phyloP scores from a whole-genome alignment of 108 stramenopile species.

The Nannochloropsis oceanica region DNA sequence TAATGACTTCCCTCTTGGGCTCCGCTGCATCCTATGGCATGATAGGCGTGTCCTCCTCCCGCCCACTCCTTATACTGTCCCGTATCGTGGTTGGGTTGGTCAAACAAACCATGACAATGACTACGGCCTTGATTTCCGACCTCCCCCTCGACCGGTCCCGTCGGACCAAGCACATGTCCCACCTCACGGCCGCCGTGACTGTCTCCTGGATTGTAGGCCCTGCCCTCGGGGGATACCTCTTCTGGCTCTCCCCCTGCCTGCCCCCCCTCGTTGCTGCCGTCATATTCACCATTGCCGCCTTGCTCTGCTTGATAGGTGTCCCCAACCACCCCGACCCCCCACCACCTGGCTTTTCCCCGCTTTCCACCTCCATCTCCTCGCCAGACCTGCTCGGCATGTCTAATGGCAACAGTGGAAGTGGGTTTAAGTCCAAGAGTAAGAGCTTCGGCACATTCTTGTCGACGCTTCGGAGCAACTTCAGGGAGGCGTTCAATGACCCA shows the following conservation, averaged over 20 bases:
- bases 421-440: background rate
- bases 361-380: background rate
- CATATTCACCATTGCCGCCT: background rate
- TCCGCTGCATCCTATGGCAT: constrained; percentile 59
- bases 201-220: constrained; percentile 15
- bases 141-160: background rate
- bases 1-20: constrained; percentile 67
- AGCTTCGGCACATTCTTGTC: background rate
- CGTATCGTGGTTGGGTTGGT: constrained; percentile 72
- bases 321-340: background rate
- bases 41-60: constrained; percentile 47
- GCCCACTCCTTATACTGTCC: constrained; percentile 44
- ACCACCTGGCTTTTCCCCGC: background rate
- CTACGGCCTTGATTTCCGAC: constrained; percentile 56
- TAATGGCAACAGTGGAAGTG: background rate
- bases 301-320: background rate
- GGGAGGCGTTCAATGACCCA: constrained; percentile 2
- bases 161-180: constrained; percentile 8
- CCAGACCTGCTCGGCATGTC: background rate
- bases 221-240: constrained; percentile 11
- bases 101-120: constrained; percentile 85
- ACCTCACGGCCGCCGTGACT: constrained; percentile 17
- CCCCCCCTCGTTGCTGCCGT: constrained; percentile 10
- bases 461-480: constrained; percentile 3
- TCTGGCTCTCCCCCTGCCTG: background rate